Base-by-base conservation (phyloP, 2,329 filamentous ascomycete species). In the Cladosporium austrohemisphaericum region DNA sequence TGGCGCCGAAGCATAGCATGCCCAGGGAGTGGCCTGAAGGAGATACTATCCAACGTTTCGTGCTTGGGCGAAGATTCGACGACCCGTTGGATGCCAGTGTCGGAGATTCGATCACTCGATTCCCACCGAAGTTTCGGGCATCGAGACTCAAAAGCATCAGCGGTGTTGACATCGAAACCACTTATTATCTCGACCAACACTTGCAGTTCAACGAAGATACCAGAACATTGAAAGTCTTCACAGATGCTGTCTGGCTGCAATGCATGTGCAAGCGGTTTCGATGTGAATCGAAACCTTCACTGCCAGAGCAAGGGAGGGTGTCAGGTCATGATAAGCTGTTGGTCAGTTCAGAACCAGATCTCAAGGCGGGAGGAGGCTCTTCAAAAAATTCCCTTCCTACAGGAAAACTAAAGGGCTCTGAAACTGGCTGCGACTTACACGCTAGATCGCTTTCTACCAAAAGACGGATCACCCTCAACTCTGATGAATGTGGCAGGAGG, bases 151-250 rank as follows among this genome's bases (percentile, higher is more conserved):
- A 20, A 10, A 14, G 29, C 5, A 41, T 41, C 11, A 41, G 38
- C 19, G 38, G 38, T 13, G 29, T 41, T 9, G 13, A 5, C 3
- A 41, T 41, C 1, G 38, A 41, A 20, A 14, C 4, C 7, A 41
- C 38, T 16, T 41, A 18, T 8, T 41, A 41, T 23, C 38, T 41
- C 13, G 38, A 41, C 38, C 38, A 41, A 20, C 38, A 41, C 10
- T 23, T 41, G 1, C 23, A 14, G 2, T 41, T 41, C 38, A 41
- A 41, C 14, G 38, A 41, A 14, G 2, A 20, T 2, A 41, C 38
- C 8, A 41, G 38, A n/a, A 41, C 38, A 5, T 13, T 41, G 4
- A 41, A n/a, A 20, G 10, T 41, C 14, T 41, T 41, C 25, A 41
- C 29, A 23, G 38, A 41, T 26, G 23, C 19, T n/a, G 23, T 6